A percentile compares a stretch with the other conserved stretches of the same genome.
Conservation (phyloP, 805 yeast genomes). For the Zygotorulaspora sp. region DNA sequence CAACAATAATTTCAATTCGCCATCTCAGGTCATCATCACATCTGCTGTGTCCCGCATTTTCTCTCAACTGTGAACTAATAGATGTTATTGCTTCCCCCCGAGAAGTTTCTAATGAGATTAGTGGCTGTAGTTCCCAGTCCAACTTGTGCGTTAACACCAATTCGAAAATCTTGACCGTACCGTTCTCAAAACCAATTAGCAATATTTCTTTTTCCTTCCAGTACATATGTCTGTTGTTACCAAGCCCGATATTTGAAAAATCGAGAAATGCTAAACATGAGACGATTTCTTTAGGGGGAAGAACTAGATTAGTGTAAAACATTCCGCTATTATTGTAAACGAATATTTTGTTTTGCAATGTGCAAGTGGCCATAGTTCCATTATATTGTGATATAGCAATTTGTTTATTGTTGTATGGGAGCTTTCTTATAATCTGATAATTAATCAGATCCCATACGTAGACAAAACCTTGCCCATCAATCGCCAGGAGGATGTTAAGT, state of each 20-base stretch:
- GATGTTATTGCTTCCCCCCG: slow-evolving; percentile 15
- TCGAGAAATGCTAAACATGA: slow-evolving; percentile 29
- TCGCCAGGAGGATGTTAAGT: slow-evolving; percentile 50
- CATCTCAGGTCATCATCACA: slow-evolving; percentile 54
- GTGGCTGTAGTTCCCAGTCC: slow-evolving; percentile 24
- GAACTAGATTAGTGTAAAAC: slow-evolving; percentile 27
- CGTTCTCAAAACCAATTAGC: slow-evolving; percentile 37
- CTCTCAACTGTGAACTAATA: slow-evolving; percentile 13
- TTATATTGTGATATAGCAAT: slow-evolving; percentile 50
- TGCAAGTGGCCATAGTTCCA: slow-evolving; percentile 47
- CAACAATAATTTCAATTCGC: no score
- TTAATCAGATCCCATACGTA: slow-evolving; percentile 63
- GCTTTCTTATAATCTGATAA: slow-evolving; percentile 44
- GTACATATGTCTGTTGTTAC: slow-evolving; percentile 34
- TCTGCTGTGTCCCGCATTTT: no score
- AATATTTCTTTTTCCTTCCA: slow-evolving; percentile 39
- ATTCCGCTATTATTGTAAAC: slow-evolving; percentile 56
- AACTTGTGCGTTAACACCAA: slow-evolving; percentile 22
- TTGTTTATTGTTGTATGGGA: slow-evolving; percentile 25
- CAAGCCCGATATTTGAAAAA: slow-evolving; percentile 11
- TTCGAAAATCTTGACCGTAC: slow-evolving; percentile 32
- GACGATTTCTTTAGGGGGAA: slow-evolving; percentile 21
- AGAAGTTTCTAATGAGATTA: slow-evolving; percentile 25
- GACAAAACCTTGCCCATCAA: slow-evolving; percentile 52
- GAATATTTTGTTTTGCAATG: slow-evolving; percentile 9